Evolutionary conservation across 1,284 basidiomycete species (phyloP), one percentile per base, ranked within the genome.

Genomic region (Coniferiporia weirii): DNA sequence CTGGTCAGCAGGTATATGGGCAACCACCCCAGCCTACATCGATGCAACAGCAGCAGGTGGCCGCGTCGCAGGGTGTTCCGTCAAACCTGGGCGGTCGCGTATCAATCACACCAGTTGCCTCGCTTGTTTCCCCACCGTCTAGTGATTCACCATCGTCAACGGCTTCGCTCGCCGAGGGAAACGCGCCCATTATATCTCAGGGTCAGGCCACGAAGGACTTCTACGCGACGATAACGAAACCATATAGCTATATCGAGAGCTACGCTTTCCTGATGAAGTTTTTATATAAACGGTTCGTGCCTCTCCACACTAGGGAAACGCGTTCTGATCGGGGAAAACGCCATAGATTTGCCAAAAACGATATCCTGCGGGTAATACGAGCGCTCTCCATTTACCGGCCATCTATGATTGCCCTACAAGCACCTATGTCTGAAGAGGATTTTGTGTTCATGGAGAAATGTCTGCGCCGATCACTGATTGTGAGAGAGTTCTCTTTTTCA

Each of bases 261-360:
- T 97, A 96, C 71, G 95, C 96, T 71, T 90, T 90, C 70, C 77
- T 97, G 66, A 96, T 97, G 91, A 91, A 93, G 73, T 90, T 93
- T 71, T 78, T 97, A 56, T 88, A 88, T 51, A 83, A 81, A 66
- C 83, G 91, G 91, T 94, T 53, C 52, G 73, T 65, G 27, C 15
- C 46, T 15, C 27, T 59, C 44, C 17, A 40, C 38, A 45, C 12
- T 49, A 12, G 35, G 10, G 22, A 19, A 36, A 57, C 52, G 57
- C n/a, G 10, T 38, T 27, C 51, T 38, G 38, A 53, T 56, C 59
- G 63, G 52, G 10, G 10, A 40, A n/a, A 63, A 57, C 64, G 8
- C 8, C 38, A 68, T 73, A 95, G 92, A 64, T 98, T 97, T 73
- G 93, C 96, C 69, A 97, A 98, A 76, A 90, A 91, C 68, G 95